Evolutionary conservation across 192 early-diverging fungal genomes (phyloP).

Genomic region (Radiomyces spectabilis): DNA sequence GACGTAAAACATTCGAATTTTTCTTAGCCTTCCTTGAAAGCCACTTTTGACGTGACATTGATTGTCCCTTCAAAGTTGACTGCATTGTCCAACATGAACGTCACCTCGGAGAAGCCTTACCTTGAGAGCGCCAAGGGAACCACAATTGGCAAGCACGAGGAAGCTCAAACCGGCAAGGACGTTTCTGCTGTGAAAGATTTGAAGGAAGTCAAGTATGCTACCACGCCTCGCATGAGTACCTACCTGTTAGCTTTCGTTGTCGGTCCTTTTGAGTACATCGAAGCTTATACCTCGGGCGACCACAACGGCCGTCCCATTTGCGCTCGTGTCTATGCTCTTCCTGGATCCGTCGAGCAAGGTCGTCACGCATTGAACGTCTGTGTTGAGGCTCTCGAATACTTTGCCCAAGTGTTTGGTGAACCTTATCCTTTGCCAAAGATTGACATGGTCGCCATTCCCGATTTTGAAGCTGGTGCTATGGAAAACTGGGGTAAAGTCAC

Average conservation of each 20-base stretch:
- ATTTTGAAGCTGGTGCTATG: conserved; percentile 66
- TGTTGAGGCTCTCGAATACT: conserved; percentile 71
- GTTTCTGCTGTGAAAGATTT: no score
- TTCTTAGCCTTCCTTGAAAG: conserved; percentile 76
- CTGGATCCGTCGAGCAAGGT: conserved; percentile 73
- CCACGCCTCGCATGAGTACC: conserved; percentile 91
- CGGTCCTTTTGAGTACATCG: conserved; percentile 90
- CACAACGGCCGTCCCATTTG: conserved; percentile 64
- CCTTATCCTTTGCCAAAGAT: conserved; percentile 92
- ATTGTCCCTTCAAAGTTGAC: conserved; percentile 65
- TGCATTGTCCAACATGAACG: conserved; percentile 92
- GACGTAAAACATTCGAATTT: background rate
- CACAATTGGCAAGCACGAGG: conserved; percentile 22
- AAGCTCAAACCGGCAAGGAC: conserved; percentile 15
- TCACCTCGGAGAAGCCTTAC: conserved; percentile 54
- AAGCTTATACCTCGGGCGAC: conserved; percentile 61
- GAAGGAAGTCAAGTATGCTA: conserved; percentile 84
- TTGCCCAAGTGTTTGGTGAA: conserved; percentile 80
- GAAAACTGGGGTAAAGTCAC: conserved; percentile 98
- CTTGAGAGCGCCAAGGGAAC: conserved; percentile 36
- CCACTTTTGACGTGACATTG: conserved; percentile 88
- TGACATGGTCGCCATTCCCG: conserved; percentile 76
- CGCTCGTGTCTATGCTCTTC: conserved; percentile 80
- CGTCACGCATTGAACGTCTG: conserved; percentile 77
- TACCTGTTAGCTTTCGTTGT: conserved; percentile 91